These are phyloP conservation scores for Suillus lakei DNA, from an alignment of 768 basidiomycete species.

Conservation along the genomic window DNA sequence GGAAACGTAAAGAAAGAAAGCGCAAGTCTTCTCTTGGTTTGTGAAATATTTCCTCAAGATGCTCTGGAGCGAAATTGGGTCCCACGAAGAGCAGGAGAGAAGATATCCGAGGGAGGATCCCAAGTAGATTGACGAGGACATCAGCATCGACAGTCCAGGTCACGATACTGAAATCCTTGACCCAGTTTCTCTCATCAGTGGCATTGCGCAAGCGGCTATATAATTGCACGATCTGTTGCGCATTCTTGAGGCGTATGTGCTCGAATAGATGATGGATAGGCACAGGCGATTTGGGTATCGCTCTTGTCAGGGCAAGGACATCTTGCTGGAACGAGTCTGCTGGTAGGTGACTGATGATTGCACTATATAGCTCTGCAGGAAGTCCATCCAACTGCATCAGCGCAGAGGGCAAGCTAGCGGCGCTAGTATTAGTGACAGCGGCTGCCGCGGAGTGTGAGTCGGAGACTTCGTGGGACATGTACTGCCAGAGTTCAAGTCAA, in stretches of 20 bases:
- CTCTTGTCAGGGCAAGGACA: constrained; percentile 61
- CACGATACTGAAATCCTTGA: constrained; percentile 57
- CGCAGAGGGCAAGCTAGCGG: neutral
- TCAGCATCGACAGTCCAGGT: constrained; percentile 79
- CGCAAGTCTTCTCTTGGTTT: constrained; percentile 51
- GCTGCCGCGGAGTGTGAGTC: neutral
- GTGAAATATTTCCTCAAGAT: constrained; percentile 71
- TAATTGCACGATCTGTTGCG: constrained; percentile 60
- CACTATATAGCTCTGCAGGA: constrained; percentile 70
- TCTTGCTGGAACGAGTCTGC: constrained; percentile 52
- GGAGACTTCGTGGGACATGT: neutral
- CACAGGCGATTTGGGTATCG: constrained; percentile 64
- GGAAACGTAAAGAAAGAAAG: constrained; percentile 71
- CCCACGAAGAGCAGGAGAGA: constrained; percentile 72
- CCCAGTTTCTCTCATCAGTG: constrained; percentile 39
- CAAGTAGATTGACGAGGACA: constrained; percentile 70
- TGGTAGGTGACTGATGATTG: constrained; percentile 59
- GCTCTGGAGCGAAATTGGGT: constrained; percentile 78
- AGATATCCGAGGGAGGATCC: constrained; percentile 54
- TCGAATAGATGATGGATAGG: constrained; percentile 62
- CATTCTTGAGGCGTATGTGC: constrained; percentile 52
- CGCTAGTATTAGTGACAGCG: neutral
- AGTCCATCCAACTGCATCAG: constrained; percentile 37
- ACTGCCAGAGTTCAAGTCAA: neutral
- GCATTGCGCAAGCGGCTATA: constrained; percentile 55